These are phyloP conservation scores for Fraxinus pennsylvanica DNA, from an alignment of 257 asterid species.

Conservation along the genomic window DNA sequence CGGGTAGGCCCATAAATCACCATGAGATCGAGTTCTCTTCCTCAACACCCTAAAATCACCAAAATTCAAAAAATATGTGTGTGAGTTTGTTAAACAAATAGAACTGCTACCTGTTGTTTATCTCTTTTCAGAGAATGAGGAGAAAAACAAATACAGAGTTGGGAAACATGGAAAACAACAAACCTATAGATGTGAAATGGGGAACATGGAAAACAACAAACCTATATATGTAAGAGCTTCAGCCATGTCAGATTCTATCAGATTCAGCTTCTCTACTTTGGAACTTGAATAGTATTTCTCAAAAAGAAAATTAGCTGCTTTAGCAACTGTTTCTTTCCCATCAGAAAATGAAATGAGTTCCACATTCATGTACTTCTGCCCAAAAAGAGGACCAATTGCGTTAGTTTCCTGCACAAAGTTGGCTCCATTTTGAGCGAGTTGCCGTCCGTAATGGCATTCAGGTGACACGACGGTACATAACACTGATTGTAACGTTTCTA, in stretches of 20 bases:
- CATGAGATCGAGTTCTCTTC: slow-evolving; percentile 67
- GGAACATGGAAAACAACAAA: slow-evolving; percentile 29
- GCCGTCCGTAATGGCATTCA: slow-evolving; percentile 17
- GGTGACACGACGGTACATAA: background rate
- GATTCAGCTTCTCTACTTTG: slow-evolving; percentile 38
- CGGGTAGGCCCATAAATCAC: slow-evolving; percentile 49
- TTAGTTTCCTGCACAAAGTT: slow-evolving; percentile 40
- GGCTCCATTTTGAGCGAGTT: slow-evolving; percentile 23
- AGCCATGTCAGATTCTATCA: slow-evolving; percentile 71
- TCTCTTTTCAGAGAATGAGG: background rate
- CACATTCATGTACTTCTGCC: slow-evolving; percentile 49
- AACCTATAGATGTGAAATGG: slow-evolving; percentile 53
- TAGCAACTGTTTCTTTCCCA: slow-evolving; percentile 76
- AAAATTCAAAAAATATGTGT: slow-evolving; percentile 22
- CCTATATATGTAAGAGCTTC: slow-evolving; percentile 72
- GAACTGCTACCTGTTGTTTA: background rate
- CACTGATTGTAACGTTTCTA: background rate
- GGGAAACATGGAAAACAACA: slow-evolving; percentile 23
- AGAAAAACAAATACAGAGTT: background rate
- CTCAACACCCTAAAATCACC: slow-evolving; percentile 56
- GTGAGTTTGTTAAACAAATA: slow-evolving; percentile 1
- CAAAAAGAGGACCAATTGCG: slow-evolving; percentile 30
- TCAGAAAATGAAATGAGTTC: slow-evolving; percentile 75
- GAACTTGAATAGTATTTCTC: slow-evolving; percentile 51
- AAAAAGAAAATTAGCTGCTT: slow-evolving; percentile 73